Evolutionary conservation across 2,329 filamentous ascomycete species (phyloP).

Genomic region (Blastomyces percursus): DNA sequence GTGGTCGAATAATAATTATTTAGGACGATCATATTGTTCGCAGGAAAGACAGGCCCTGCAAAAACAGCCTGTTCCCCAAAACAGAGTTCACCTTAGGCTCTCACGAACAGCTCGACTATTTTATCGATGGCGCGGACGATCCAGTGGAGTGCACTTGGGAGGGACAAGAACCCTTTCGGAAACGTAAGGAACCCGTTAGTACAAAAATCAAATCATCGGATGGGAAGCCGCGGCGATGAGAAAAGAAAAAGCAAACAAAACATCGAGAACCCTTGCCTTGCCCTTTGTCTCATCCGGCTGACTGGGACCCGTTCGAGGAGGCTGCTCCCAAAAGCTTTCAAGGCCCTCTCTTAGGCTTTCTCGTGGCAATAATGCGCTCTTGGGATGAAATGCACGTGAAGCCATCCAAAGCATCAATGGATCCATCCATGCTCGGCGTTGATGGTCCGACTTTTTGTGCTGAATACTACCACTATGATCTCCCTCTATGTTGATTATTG

Average conservation of each 20-base stretch:
- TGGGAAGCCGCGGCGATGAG: too few species aligned
- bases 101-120: not conserved
- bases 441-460: not conserved
- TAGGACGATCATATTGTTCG: not conserved
- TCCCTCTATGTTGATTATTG: not conserved
- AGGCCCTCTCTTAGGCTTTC: not conserved
- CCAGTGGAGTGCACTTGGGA: not conserved
- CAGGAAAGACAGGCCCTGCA: not conserved
- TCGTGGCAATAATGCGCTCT: not conserved
- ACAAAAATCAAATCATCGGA: not conserved
- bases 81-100: not conserved
- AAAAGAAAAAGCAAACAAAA: conserved; percentile 1
- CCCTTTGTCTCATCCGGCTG: not conserved
- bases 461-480: not conserved
- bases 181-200: not conserved
- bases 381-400: not conserved
- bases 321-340: not conserved
- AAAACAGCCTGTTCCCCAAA: not conserved
- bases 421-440: not conserved
- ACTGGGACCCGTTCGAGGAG: not conserved
- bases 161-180: not conserved
- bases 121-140: not conserved
- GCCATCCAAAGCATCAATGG: not conserved
- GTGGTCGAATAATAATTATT: not conserved
- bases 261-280: not conserved